Conservation (phyloP, 768 basidiomycete genomes). For the Lactarius tabidus region DNA sequence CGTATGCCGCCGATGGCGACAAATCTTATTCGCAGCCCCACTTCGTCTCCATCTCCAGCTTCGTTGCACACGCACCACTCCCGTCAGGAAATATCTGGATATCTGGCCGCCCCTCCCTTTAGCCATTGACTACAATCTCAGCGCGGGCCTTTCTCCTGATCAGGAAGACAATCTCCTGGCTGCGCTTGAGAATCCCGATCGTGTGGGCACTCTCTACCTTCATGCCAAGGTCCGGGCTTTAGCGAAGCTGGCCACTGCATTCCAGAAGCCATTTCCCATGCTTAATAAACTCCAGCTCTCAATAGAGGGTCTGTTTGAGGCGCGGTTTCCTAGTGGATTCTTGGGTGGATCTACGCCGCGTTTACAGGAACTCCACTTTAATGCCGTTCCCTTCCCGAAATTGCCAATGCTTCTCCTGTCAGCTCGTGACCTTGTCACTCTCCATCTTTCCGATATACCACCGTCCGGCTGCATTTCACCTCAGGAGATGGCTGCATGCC, state of each 20-base stretch:
- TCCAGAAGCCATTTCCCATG: background rate
- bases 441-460: background rate
- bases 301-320: background rate
- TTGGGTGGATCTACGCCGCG: background rate
- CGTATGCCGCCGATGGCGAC: background rate
- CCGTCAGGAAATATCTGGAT: background rate
- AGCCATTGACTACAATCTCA: background rate
- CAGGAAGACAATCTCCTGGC: background rate
- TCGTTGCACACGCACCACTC: background rate
- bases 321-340: background rate
- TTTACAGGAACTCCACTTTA: background rate
- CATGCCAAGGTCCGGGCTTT: fast-evolving
- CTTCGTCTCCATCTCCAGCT: background rate
- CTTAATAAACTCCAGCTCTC: background rate
- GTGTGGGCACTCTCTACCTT: too few relatives aligned
- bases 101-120: background rate
- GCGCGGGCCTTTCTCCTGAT: too few relatives aligned
- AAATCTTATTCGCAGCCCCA: background rate
- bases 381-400: background rate
- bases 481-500: background rate
- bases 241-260: background rate
- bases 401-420: background rate
- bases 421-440: background rate
- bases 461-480: background rate
- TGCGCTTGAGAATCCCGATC: background rate